A percentile compares a stretch with the other conserved stretches of the same genome.
Evolutionary conservation across 1,284 basidiomycete genomes (phyloP).

Genomic region (Rhodotorula sp.): DNA sequence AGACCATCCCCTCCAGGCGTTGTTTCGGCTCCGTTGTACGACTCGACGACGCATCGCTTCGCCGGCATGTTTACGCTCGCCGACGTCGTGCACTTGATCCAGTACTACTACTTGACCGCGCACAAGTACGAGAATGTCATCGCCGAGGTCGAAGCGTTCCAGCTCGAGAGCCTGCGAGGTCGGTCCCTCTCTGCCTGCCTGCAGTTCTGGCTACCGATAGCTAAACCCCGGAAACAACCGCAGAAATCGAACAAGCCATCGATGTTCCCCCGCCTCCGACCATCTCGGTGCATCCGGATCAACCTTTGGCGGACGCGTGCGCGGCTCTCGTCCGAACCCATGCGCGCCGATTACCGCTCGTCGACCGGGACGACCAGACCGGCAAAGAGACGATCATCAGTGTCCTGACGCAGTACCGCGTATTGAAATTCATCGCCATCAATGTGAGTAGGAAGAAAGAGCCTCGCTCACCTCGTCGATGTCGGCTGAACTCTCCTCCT

Average conservation of each 20-base stretch:
- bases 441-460: slow-evolving; percentile 64
- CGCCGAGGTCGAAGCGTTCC: slow-evolving; percentile 90
- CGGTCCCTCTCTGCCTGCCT: slow-evolving; percentile 41
- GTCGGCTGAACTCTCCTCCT: neutral
- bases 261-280: slow-evolving; percentile 90
- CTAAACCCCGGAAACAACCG: too few relatives aligned
- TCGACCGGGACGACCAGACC: slow-evolving; percentile 90
- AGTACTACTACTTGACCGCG: slow-evolving; percentile 84
- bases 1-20: slow-evolving; percentile 62
- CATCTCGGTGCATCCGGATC: slow-evolving; percentile 80
- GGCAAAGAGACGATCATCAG: slow-evolving; percentile 93
- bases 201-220: too few relatives aligned
- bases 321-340: slow-evolving; percentile 91
- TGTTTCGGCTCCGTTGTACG: slow-evolving; percentile 98
- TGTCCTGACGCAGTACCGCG: slow-evolving; percentile 94
- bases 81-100: slow-evolving; percentile 94
- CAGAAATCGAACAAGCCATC: slow-evolving; percentile 90
- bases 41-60: slow-evolving; percentile 83
- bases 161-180: slow-evolving; percentile 84
- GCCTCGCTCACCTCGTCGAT: too few relatives aligned
- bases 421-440: slow-evolving; percentile 97
- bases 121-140: slow-evolving; percentile 82
- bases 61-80: slow-evolving; percentile 95
- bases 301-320: slow-evolving; percentile 86
- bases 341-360: slow-evolving; percentile 86